A percentile compares a stretch with the other conserved stretches of the same genome.
Conservation (phyloP, 225 moss, liverwort and hornwort species). For the Thuidium tamariscinum region DNA sequence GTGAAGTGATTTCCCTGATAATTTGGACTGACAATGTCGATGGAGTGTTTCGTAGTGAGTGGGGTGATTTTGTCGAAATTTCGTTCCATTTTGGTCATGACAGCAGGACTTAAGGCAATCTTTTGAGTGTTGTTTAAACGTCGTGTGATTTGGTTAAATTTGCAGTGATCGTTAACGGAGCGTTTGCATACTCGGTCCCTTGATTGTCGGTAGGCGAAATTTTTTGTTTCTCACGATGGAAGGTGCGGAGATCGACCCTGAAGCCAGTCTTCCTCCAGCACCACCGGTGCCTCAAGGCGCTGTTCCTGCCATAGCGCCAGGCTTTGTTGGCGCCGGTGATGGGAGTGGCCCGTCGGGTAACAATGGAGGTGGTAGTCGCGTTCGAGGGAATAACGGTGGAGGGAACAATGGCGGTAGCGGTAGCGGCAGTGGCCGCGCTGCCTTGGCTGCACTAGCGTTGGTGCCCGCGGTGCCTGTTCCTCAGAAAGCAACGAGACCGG, state of each 20-base stretch:
- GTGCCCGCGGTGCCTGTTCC: neutral
- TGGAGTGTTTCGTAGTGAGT: neutral
- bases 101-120: neutral
- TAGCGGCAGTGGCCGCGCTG: neutral
- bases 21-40: neutral
- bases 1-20: neutral
- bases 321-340: neutral
- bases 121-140: too few relatives aligned
- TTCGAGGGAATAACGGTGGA: neutral
- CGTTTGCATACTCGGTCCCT: neutral
- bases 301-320: slow-evolving; percentile 1
- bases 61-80: neutral
- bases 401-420: neutral
- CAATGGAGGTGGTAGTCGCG: neutral
- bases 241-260: neutral
- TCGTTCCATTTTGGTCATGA: neutral
- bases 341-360: neutral
- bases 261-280: slow-evolving; percentile 7
- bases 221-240: neutral
- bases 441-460: slow-evolving; percentile 17
- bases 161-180: neutral
- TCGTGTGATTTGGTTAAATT: neutral
- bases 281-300: slow-evolving; percentile 26
- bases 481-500: slow-evolving; percentile 5
- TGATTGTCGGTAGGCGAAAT: neutral